Percentiles rank a stretch among this genome's conserved stretches.
These are phyloP conservation scores for Trichoderma brevicompactum DNA, from an alignment of 2,329 filamentous ascomycete species.

Conservation along the genomic window DNA sequence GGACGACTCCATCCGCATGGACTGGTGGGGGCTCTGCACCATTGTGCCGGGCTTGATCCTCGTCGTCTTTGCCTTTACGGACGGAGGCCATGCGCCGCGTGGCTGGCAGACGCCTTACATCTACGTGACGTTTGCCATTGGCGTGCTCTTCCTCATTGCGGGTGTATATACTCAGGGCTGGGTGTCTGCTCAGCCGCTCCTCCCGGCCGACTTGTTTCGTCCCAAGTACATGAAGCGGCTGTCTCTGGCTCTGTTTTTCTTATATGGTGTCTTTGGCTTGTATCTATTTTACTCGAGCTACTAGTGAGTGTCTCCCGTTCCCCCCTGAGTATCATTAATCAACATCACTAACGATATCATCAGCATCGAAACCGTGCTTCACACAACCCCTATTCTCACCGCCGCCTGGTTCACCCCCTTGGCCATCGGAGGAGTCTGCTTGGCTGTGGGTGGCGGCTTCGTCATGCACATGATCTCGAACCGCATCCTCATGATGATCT, in stretches of 20 bases:
- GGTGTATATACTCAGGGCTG: constrained; percentile 75
- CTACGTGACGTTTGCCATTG: constrained; percentile 65
- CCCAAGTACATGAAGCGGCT: constrained; percentile 71
- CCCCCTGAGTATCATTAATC: neutral
- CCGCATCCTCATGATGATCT: constrained; percentile 64
- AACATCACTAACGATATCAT: neutral
- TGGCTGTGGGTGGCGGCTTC: constrained; percentile 66
- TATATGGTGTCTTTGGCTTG: constrained; percentile 70
- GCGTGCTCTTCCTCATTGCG: constrained; percentile 60
- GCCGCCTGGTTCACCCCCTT: constrained; percentile 73
- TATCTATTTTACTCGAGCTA: constrained; percentile 72
- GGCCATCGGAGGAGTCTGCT: constrained; percentile 67
- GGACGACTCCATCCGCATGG: constrained; percentile 56
- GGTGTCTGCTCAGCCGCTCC: constrained; percentile 68
- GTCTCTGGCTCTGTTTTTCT: constrained; percentile 63
- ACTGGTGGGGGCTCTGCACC: constrained; percentile 66
- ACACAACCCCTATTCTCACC: constrained; percentile 62
- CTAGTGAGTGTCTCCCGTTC: constrained; percentile 55
- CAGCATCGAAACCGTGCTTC: constrained; percentile 64
- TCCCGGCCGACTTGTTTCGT: constrained; percentile 71
- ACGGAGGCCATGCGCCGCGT: constrained; percentile 68
- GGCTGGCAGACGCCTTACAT: constrained; percentile 79
- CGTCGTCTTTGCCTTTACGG: constrained; percentile 75
- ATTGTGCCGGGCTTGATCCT: constrained; percentile 69
- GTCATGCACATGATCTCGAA: constrained; percentile 70